phyloP scores from a whole-genome alignment of 345 rosid genomes.

The Salix brachista region DNA sequence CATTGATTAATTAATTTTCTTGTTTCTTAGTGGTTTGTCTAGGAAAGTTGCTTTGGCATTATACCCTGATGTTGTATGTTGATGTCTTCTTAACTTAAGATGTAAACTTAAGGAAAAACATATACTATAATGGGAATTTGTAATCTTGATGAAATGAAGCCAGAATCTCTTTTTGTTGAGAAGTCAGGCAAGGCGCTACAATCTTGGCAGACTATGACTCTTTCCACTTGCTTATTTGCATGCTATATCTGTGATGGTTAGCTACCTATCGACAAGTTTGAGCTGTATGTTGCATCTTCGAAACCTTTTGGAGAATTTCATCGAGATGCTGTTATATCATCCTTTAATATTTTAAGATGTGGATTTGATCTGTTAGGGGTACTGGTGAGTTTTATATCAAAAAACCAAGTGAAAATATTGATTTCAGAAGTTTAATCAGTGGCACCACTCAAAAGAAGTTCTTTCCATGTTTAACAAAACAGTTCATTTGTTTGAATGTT shows the following conservation, averaged over 20 bases:
- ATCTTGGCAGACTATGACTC: too few species aligned
- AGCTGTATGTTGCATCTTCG: background rate
- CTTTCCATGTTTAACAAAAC: background rate
- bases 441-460: background rate
- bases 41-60: background rate
- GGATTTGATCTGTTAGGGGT: background rate
- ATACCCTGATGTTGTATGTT: background rate
- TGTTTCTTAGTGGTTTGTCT: background rate
- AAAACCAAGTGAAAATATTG: background rate
- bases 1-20: background rate
- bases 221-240: background rate
- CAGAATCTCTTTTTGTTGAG: background rate
- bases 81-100: background rate
- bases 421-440: background rate
- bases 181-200: too few species aligned
- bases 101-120: background rate
- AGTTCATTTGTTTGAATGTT: background rate
- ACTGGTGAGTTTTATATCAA: background rate
- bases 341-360: background rate
- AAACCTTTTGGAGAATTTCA: background rate
- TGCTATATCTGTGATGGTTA: background rate
- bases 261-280: background rate
- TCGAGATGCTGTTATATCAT: background rate
- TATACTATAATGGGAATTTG: background rate
- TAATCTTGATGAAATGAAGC: background rate